Evolutionary conservation across 257 asterid species (phyloP), one percentile per base, ranked within the genome.

Genomic region (Anisodus tanguticus): DNA sequence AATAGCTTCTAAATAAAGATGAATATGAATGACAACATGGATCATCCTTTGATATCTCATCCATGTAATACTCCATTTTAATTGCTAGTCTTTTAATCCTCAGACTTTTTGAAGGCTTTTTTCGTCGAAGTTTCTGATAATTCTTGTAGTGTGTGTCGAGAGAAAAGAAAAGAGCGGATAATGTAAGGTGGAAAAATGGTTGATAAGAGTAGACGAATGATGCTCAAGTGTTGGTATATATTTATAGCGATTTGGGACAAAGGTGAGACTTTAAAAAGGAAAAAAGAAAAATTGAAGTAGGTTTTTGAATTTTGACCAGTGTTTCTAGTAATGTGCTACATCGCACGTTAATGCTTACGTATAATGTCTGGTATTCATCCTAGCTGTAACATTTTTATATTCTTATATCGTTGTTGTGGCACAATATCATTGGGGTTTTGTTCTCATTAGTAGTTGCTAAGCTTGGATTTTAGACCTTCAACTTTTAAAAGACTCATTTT

Each of bases 11-110:
- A 3, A 90, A 72, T 10, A 93, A 89, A 69, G 89, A 86, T 6
- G 91, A 86, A 45, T 79, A 85, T 2, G 90, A 83, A 58, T 78
- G 78, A 82, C 76, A 69, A 54, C 79, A 85, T 81, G 88, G 90
- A 60, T 90, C 97, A 22, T 94, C 94, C 82, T 85, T 91, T 10
- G 95, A 85, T 12, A 92, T 91, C 89, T 91, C 97, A 86, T 93
- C 97, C 95, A 93, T 90, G 88, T 93, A 90, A 86, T 90, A 90
- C 86, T 90, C 95, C 97, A 92, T 94, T 83, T 26, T 69, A 8
- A n/a, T 55, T 13, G n/a, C 1, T 31, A 31, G n/a, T 2, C 62
- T 31, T 55, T 15, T 2, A 15, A 70, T 41, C 2, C 13, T 70
- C 4, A 1, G 0, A 9, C 7, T 55, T 55, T 55, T 6, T 15